Base-by-base conservation (phyloP, 768 basidiomycete genomes). In the Pleurotus giganteus region DNA sequence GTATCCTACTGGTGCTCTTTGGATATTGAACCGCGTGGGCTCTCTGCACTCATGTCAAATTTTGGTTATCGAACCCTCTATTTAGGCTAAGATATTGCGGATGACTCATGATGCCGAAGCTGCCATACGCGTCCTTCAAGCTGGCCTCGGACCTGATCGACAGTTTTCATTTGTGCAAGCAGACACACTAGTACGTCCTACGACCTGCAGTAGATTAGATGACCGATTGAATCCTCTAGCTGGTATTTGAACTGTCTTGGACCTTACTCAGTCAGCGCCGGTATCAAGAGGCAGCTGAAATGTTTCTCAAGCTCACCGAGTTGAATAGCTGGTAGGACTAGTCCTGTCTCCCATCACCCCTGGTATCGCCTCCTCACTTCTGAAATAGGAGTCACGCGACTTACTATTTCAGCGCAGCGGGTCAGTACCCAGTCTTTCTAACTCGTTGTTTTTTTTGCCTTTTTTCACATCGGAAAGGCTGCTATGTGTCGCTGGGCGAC, bases 181-280 rank as follows among this genome's bases (percentile, higher is more conserved):
- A 0, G 88, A 91, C 65, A 82, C 84, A 17, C 65, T 91, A 62
- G 88, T 88, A 64, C 47, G 76, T 43, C 26, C 17, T 31, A 34
- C 3, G 34, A 31, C 11, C 37, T n/a, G 17, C 17, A 27, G 28
- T 27, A 15, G 21, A 21, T 11, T 32, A 26, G 17, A 24, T 42
- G 26, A 2, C 31, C 23, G 17, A 53, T 26, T 32, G 5, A 37
- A 15, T 15, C 3, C 19, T n/a, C 12, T 55, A 89, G 86, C 74
- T 91, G 5, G 74, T 81, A 12, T 91, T 89, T 58, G 90, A 92
- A 66, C 75, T 92, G 3, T 88, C 86, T 0, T 91, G 90, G 89
- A 84, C 83, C 13, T 66, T 88, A 1, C 74, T 91, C 2, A 75
- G 82, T 1, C 77, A 87, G 55, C 69, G 85, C 51, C 73, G 78